Evolutionary conservation across 2,329 filamentous ascomycete species (phyloP), one percentile per base, ranked within the genome.

Genomic region (Penicillium sp.): DNA sequence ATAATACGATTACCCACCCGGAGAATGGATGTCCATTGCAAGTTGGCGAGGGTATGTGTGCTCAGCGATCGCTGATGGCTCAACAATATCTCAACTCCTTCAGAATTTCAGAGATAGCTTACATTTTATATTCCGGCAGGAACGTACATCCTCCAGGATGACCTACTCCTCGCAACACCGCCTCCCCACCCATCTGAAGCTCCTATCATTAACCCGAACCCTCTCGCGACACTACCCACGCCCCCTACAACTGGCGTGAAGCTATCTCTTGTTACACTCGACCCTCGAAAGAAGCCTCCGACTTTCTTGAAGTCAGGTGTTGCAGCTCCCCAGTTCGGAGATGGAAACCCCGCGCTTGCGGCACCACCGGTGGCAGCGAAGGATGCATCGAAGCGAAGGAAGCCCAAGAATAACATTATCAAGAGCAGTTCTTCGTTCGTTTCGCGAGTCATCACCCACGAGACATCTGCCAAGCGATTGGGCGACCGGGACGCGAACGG

Each of bases 401-500:
- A 99, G 75, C 94, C 94, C 2, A 99, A 97, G 82, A 97, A 93
- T 77, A 97, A 95, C 74, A 94, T 99, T 74, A 88, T 93, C 52
- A 99, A 99, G 81, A 97, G 92, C 78, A 97, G 96, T 75, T 99
- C 94, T 10, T 96, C 93, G 0, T 99, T 97, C 71, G 94, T 99
- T 31, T 97, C 93, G n/a, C 82, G 94, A 54, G 93, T 97, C 33
- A 96, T 97, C 63, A 88, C 92, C 17, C 90, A 96, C 69, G 94
- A 99, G 68, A 82, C 83, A 5, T 76, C 95, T 54, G 82, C 84
- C 23, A 96, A 94, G 76, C 87, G 90, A 63, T 76, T 97, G 62
- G 84, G 86, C 49, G 94, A 97, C 33, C 87, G 91, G 61, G 86
- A 87, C 13, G 81, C 82, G 2, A 90, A 94, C 62, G 93, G 92